phyloP scores from a whole-genome alignment of 202 grass and related monocot genomes.

The Cymbopogon flexuosus region DNA sequence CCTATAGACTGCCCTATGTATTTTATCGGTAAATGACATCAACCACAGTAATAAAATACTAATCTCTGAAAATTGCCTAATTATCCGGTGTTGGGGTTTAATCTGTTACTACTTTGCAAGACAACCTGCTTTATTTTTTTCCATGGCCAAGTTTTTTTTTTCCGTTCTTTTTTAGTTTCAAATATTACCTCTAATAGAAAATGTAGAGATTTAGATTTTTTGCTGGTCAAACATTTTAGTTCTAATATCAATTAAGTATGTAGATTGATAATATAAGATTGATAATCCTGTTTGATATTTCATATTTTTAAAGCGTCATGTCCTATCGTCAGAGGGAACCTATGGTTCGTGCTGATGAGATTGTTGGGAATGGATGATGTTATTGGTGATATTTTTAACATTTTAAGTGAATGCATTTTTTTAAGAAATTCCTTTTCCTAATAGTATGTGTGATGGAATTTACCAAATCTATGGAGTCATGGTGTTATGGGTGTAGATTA shows the following conservation, averaged over 20 bases:
- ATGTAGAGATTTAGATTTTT: background rate
- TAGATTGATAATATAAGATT: background rate
- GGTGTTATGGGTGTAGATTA: background rate
- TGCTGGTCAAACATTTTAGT: background rate
- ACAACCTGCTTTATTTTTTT: background rate
- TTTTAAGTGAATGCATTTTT: background rate
- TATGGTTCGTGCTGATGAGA: background rate
- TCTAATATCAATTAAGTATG: background rate
- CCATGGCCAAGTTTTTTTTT: background rate
- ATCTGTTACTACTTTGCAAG: background rate
- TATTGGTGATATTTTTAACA: background rate
- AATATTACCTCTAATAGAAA: background rate
- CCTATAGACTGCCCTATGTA: background rate
- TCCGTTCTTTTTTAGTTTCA: background rate
- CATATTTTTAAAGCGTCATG: background rate
- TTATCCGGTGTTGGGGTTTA: background rate
- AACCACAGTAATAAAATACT: background rate
- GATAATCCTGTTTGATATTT: background rate
- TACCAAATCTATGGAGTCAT: background rate
- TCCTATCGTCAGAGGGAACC: background rate
- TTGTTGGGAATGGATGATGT: background rate
- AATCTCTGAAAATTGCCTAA: constrained; percentile 2
- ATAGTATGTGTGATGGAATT: background rate
- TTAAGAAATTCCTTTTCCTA: background rate
- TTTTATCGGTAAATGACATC: constrained; percentile 8